Conservation (phyloP, 1,284 basidiomycete species). For the Irpex rosettiformis region DNA sequence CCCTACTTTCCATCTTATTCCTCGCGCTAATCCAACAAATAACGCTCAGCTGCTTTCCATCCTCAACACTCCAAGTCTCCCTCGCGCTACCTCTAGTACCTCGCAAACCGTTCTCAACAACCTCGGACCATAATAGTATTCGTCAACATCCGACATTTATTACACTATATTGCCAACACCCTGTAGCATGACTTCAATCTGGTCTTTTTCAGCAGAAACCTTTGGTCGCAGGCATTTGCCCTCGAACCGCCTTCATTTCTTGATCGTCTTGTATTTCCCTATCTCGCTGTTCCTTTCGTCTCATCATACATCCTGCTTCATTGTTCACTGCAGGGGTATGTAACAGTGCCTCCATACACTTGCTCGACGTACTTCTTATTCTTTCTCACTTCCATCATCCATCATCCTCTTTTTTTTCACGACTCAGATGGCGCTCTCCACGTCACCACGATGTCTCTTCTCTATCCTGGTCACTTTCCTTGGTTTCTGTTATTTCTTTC, state of each 20-base stretch:
- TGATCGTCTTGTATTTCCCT: conserved; percentile 7
- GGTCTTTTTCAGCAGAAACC: conserved; percentile 5
- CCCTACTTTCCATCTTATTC: conserved; percentile 13
- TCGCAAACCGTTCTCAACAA: conserved; percentile 18
- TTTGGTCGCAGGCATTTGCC: conserved; percentile 11
- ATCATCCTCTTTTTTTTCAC: not conserved
- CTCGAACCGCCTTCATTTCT: conserved; percentile 1
- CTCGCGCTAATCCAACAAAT: conserved; percentile 20
- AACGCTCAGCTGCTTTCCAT: conserved; percentile 33
- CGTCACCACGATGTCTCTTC: not conserved
- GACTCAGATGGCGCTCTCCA: not conserved
- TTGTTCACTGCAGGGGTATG: conserved; percentile 1
- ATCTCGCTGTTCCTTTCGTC: not conserved
- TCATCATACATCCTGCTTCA: conserved; percentile 3
- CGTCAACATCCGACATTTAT: conserved; percentile 3
- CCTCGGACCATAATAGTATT: conserved; percentile 26
- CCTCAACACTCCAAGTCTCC: conserved; percentile 28
- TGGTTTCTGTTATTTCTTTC: not conserved
- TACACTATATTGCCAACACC: conserved; percentile 11
- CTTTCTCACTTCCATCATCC: not conserved
- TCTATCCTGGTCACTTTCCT: not conserved
- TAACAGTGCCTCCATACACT: conserved; percentile 2
- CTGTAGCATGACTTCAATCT: conserved; percentile 22
- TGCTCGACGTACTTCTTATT: not conserved
- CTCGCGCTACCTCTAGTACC: conserved; percentile 20